Evolutionary conservation across 2,329 filamentous ascomycete species (phyloP).

Genomic region (Aureobasidium musti): DNA sequence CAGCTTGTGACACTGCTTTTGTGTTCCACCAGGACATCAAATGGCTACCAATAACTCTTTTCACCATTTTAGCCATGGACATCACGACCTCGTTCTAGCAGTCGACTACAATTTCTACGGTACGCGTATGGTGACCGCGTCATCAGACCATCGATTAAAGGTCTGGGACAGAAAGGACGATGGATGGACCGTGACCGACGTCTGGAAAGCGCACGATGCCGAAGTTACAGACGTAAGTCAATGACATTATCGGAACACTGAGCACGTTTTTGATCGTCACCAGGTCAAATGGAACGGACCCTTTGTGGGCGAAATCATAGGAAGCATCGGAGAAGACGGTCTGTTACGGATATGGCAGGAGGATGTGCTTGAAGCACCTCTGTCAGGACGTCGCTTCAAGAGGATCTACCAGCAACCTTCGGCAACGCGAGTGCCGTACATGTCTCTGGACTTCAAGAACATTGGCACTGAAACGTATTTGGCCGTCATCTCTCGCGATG

Average conservation of each 20-base stretch:
- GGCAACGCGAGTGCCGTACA: conserved; percentile 69
- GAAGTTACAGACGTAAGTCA: conserved; percentile 78
- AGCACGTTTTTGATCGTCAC: neutral
- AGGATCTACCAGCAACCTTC: conserved; percentile 62
- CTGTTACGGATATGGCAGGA: conserved; percentile 92
- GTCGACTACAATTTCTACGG: conserved; percentile 92
- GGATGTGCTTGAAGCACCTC: conserved; percentile 74
- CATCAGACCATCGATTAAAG: conserved; percentile 88
- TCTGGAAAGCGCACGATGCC: conserved; percentile 85
- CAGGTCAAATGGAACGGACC: conserved; percentile 93
- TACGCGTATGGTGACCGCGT: conserved; percentile 86
- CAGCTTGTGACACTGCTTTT: neutral
- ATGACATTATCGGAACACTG: neutral
- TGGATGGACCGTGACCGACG: conserved; percentile 82
- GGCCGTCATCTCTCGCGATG: conserved; percentile 80
- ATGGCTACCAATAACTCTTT: conserved; percentile 42
- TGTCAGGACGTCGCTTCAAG: conserved; percentile 77
- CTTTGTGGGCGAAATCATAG: conserved; percentile 83
- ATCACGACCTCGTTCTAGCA: conserved; percentile 78
- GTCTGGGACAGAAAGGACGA: conserved; percentile 81
- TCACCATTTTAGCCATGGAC: conserved; percentile 68
- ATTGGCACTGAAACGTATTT: conserved; percentile 83
- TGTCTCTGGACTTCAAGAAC: conserved; percentile 83
- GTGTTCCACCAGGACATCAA: neutral
- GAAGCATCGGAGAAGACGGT: conserved; percentile 85